phyloP scores from a whole-genome alignment of 129 eudicot genomes.

The Saussurea involucrata region DNA sequence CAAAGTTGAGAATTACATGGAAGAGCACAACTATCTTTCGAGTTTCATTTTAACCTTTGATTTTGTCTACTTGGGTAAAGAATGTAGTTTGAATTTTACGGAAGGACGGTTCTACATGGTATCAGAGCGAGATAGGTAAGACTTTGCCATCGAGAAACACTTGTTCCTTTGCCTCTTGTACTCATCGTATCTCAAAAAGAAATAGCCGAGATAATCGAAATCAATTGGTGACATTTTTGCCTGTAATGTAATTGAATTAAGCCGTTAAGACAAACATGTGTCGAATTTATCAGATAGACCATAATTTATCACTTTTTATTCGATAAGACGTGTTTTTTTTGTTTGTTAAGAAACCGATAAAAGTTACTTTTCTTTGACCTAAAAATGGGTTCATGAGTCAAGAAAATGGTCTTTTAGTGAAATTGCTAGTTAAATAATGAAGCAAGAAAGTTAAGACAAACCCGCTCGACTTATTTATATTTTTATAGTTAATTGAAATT shows the following conservation, averaged over 20 bases:
- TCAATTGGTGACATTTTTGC: constrained; percentile 83
- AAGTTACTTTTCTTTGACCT: background rate
- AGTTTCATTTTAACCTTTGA: background rate
- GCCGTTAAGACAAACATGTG: background rate
- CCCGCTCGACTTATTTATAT: background rate
- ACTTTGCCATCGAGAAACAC: constrained; percentile 42
- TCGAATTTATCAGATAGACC: background rate
- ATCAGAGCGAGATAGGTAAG: constrained; percentile 30
- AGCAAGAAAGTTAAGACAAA: too few relatives aligned
- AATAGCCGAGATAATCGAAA: constrained; percentile 76
- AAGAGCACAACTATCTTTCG: background rate
- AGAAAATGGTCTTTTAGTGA: background rate
- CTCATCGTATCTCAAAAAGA: constrained; percentile 76
- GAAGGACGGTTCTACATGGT: constrained; percentile 13
- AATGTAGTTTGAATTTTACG: background rate
- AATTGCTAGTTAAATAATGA: too few relatives aligned
- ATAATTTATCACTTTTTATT: background rate
- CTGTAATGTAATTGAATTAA: constrained; percentile 30
- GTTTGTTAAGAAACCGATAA: background rate
- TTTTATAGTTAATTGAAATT: too few relatives aligned
- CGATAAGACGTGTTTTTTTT: background rate
- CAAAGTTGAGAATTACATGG: background rate
- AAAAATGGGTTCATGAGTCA: background rate
- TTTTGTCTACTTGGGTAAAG: background rate
- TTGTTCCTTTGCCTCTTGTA: constrained; percentile 69